Base-by-base conservation (phyloP, 1,284 basidiomycete species). In the Taiwanofungus camphoratus region DNA sequence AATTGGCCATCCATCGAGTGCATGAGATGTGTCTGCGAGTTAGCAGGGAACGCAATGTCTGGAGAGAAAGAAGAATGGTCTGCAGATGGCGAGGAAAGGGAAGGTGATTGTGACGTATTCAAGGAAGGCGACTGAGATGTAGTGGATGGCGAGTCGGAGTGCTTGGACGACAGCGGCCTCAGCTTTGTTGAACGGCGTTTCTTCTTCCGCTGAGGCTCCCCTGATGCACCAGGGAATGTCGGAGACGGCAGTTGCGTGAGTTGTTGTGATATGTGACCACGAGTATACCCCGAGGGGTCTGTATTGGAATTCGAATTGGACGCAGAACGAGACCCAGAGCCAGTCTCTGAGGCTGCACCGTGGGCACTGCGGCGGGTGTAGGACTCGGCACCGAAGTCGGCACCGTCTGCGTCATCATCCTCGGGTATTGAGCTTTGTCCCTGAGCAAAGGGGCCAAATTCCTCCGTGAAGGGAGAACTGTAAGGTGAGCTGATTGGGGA, bases 271-370 rank as follows among this genome's bases (percentile, higher is more conserved):
- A 60, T 45, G 49, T 57, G 56, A 42, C 60, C 57, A 49, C 61
- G 62, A 48, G 61, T 59, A 52, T 63, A 60, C 22, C 51, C 45
- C 21, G 52, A 32, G 1, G 52, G 41, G 43, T 53, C 54, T 24
- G 40, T 27, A 23, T 38, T 35, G 8, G 53, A 30, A 35, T 51
- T 48, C 20, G 72, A 74, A 16, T 65, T 47, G 0, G 76, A 77
- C 2, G 69, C 66, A 5, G 77, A 77, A 26, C 70, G 73, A 2
- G 78, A 78, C 48, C 79, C 77, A 0, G 79, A 82, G 67, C 70
- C 18, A 61, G 63, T 7, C 21, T 46, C 66, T 15, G 61, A 62
- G 15, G 62, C 62, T 4, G 51, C 55, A n/a, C 58, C 58, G 2
- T 34, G 40, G 5, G 61, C 52, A 6, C 52, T 49, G 2, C 60